Evolutionary conservation across 352 stramenopile genomes (phyloP).

Genomic region (Phytophthora pisi): DNA sequence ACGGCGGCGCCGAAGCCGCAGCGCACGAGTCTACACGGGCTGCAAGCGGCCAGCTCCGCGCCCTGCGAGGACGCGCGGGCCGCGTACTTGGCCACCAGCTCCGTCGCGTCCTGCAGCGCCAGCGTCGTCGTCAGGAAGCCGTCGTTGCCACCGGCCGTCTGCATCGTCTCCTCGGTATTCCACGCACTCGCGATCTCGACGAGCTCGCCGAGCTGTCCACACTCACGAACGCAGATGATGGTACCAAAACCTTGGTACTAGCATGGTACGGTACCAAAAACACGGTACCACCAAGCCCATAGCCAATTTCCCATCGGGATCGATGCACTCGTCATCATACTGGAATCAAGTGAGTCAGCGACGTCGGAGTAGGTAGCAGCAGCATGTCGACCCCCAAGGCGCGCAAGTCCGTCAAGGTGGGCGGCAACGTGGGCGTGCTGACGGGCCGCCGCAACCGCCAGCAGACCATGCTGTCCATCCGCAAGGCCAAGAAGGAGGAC

Average conservation of each 20-base stretch:
- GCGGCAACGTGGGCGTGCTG: constrained; percentile 70
- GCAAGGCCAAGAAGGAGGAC: constrained; percentile 90
- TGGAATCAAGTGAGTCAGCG: constrained; percentile 27
- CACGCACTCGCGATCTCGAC: too few relatives aligned
- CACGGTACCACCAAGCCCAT: background rate
- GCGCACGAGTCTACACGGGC: constrained; percentile 3
- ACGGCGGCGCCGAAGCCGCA: constrained; percentile 6
- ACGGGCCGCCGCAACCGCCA: constrained; percentile 84
- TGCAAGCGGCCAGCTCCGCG: background rate
- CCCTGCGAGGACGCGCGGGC: constrained; percentile 1
- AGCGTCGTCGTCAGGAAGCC: constrained; percentile 6
- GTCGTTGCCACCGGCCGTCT: too few relatives aligned
- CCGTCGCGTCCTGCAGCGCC: constrained; percentile 10
- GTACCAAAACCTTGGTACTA: too few relatives aligned
- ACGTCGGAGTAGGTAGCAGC: too few relatives aligned
- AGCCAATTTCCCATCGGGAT: too few relatives aligned
- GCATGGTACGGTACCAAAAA: background rate
- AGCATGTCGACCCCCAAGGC: constrained; percentile 47
- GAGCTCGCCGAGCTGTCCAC: too few relatives aligned
- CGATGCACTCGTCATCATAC: constrained; percentile 13
- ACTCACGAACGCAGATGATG: too few relatives aligned
- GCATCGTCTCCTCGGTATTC: too few relatives aligned
- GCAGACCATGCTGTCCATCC: constrained; percentile 87
- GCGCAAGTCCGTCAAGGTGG: constrained; percentile 81
- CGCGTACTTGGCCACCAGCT: constrained; percentile 29